These are phyloP conservation scores for Mortierella hygrophila DNA, from an alignment of 192 early-diverging fungal genomes.

Conservation along the genomic window DNA sequence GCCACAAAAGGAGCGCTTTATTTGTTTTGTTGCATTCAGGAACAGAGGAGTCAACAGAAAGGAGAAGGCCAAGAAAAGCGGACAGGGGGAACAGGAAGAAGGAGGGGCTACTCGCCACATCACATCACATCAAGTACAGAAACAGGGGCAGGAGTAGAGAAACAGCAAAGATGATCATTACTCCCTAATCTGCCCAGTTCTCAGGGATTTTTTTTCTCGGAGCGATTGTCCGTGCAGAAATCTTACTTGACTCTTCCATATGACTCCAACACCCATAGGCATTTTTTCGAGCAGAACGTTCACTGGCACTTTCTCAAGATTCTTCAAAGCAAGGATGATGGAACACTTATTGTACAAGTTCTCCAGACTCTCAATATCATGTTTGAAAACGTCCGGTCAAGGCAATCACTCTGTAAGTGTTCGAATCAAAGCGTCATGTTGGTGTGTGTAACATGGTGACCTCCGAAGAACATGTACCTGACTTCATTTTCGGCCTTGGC, in stretches of 20 bases:
- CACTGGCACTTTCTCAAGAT: slow-evolving; percentile 55
- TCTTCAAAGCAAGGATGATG: slow-evolving; percentile 49
- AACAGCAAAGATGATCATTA: neutral
- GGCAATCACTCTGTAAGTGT: slow-evolving; percentile 58
- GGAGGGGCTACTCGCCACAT: neutral
- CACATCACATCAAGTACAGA: neutral
- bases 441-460: neutral
- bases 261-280: slow-evolving; percentile 19
- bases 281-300: slow-evolving; percentile 58
- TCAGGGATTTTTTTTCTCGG: neutral
- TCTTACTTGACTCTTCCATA: neutral
- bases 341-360: slow-evolving; percentile 55
- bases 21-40: slow-evolving; percentile 4
- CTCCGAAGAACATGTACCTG: neutral
- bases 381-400: slow-evolving; percentile 62
- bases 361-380: slow-evolving; percentile 69
- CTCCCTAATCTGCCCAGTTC: neutral
- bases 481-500: neutral
- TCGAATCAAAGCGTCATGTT: neutral
- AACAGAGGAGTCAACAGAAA: neutral
- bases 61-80: neutral
- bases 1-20: slow-evolving; percentile 10
- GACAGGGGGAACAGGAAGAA: neutral
- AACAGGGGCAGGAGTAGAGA: neutral
- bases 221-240: neutral